These are phyloP conservation scores for Fusarium sp. DNA, from an alignment of 2,329 filamentous ascomycete genomes.

Conservation along the genomic window DNA sequence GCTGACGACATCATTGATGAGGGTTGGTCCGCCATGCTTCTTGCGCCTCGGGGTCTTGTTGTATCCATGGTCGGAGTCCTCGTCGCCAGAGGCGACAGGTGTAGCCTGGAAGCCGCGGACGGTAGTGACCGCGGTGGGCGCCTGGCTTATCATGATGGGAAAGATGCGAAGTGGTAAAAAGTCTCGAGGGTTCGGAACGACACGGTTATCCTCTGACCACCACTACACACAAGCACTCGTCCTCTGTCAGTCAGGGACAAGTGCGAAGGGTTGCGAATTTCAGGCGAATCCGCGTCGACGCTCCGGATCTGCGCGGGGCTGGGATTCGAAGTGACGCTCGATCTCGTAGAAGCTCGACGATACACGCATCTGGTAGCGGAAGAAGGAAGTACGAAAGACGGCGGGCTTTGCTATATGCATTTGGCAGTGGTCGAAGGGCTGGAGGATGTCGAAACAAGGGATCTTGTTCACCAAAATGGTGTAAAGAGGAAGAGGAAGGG, in stretches of 20 bases:
- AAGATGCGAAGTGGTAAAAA: conserved; percentile 22
- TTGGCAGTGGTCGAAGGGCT: conserved; percentile 49
- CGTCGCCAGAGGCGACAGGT: conserved; percentile 65
- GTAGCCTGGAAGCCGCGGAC: conserved; percentile 68
- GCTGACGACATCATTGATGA: conserved; percentile 68
- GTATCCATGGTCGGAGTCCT: conserved; percentile 63
- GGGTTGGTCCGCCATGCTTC: conserved; percentile 52
- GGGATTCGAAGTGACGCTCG: conserved; percentile 60
- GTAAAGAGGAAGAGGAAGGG: conserved; percentile 32
- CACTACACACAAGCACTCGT: conserved; percentile 31
- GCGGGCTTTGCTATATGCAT: conserved; percentile 66
- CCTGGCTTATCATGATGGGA: conserved; percentile 58
- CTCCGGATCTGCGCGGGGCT: conserved; percentile 67
- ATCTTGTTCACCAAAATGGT: conserved; percentile 43
- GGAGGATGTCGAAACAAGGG: conserved; percentile 23
- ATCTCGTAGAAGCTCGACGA: conserved; percentile 59
- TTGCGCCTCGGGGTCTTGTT: conserved; percentile 52
- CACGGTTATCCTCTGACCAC: conserved; percentile 33
- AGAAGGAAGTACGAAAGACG: conserved; percentile 59
- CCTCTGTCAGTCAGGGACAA: conserved; percentile 24
- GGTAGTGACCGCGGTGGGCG: conserved; percentile 62
- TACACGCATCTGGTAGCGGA: conserved; percentile 68
- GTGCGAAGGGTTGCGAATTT: conserved; percentile 41
- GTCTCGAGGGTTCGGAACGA: conserved; percentile 10
- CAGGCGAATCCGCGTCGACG: conserved; percentile 66